Evolutionary conservation across 2,329 filamentous ascomycete genomes (phyloP).

Genomic region (Albifimbria verrucaria): DNA sequence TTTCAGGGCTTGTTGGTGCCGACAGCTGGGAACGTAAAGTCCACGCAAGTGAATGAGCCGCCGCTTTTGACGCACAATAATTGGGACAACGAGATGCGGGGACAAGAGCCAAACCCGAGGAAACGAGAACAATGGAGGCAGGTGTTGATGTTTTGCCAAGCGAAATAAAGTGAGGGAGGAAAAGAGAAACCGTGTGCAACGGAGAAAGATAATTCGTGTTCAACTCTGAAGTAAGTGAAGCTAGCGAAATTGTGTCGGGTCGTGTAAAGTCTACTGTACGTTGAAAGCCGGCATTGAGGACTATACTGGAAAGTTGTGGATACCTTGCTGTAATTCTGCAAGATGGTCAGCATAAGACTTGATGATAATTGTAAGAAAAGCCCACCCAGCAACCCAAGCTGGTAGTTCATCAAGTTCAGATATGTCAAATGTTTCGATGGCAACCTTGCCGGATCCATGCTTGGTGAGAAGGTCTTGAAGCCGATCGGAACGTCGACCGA

Average conservation of each 20-base stretch:
- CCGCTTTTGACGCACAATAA: constrained; percentile 14
- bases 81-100: constrained; percentile 8
- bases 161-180: constrained; percentile 12
- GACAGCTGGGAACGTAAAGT: constrained; percentile 5
- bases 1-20: constrained; percentile 6
- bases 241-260: constrained; percentile 16
- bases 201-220: constrained; percentile 11
- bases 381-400: constrained; percentile 9
- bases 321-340: constrained; percentile 6
- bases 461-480: constrained; percentile 42
- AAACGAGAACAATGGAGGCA: constrained; percentile 7
- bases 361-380: neutral
- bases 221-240: constrained; percentile 12
- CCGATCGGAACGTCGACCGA: constrained; percentile 43
- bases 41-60: constrained; percentile 12
- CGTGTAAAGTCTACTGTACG: constrained; percentile 24
- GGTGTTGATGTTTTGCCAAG: constrained; percentile 6
- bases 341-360: neutral
- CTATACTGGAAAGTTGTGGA: constrained; percentile 35
- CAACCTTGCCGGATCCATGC: constrained; percentile 36
- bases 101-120: constrained; percentile 9
- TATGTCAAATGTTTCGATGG: constrained; percentile 32
- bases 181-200: constrained; percentile 7
- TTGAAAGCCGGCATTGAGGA: constrained; percentile 57
- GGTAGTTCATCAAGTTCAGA: constrained; percentile 31